These are phyloP conservation scores for Termitomyces sp. DNA, from an alignment of 768 basidiomycete genomes.

Conservation along the genomic window DNA sequence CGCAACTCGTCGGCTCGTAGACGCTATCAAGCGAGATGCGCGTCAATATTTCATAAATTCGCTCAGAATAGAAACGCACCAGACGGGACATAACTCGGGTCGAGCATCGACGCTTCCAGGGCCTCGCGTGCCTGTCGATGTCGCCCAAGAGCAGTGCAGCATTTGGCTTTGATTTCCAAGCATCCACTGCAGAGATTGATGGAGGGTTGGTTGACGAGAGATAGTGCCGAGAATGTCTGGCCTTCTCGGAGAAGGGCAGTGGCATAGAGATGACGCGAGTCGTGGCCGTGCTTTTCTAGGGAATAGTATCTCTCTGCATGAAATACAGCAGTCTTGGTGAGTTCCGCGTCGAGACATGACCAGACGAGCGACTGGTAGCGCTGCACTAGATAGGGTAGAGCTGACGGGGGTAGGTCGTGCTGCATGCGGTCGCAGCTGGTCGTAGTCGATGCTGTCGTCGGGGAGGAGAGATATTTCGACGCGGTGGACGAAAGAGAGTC, in stretches of 20 bases:
- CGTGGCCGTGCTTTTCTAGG: constrained; percentile 66
- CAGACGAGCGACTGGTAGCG: constrained; percentile 73
- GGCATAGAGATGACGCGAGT: constrained; percentile 82
- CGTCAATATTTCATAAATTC: constrained; percentile 8
- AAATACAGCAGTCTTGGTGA: constrained; percentile 78
- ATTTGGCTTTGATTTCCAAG: constrained; percentile 72
- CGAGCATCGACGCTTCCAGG: constrained; percentile 55
- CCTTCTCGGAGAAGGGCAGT: constrained; percentile 63
- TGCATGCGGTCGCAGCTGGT: constrained; percentile 41
- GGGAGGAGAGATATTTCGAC: not conserved
- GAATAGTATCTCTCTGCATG: constrained; percentile 83
- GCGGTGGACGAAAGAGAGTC: constrained; percentile 4
- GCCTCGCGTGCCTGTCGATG: constrained; percentile 74
- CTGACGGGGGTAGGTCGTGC: constrained; percentile 43
- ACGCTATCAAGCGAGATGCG: constrained; percentile 31
- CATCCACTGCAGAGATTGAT: constrained; percentile 69
- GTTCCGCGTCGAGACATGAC: constrained; percentile 79
- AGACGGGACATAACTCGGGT: constrained; percentile 45
- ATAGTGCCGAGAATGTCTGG: constrained; percentile 70
- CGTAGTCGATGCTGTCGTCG: constrained; percentile 21
- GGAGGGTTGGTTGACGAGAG: constrained; percentile 57
- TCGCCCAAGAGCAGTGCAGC: constrained; percentile 65
- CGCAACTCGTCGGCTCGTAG: constrained; percentile 47
- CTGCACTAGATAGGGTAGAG: constrained; percentile 54
- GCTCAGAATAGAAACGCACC: constrained; percentile 35